A percentile compares a stretch with the other conserved stretches of the same genome.
These are phyloP conservation scores for Colletotrichum sp. DNA, from an alignment of 2,329 filamentous ascomycete genomes.

Conservation along the genomic window DNA sequence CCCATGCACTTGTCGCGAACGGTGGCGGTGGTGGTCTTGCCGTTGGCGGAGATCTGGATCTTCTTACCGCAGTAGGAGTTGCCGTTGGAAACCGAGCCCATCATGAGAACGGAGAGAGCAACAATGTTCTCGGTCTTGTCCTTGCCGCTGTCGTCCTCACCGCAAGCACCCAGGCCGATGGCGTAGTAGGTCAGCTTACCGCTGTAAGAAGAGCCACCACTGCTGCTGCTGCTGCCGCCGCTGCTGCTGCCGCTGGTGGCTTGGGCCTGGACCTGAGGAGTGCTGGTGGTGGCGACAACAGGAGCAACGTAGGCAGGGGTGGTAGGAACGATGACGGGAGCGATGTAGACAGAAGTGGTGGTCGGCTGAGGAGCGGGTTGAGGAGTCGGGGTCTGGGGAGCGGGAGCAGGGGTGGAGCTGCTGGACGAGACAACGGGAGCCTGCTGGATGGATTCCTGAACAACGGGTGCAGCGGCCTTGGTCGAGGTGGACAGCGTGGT, in stretches of 20 bases:
- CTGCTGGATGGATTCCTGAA: not conserved
- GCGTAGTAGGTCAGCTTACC: constrained; percentile 80
- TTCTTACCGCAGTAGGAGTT: constrained; percentile 75
- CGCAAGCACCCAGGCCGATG: constrained; percentile 73
- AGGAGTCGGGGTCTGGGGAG: constrained; percentile 28
- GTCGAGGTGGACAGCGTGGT: constrained; percentile 12
- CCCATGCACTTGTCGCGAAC: constrained; percentile 81
- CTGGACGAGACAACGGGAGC: not conserved
- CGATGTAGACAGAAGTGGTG: constrained; percentile 1
- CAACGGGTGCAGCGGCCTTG: not conserved
- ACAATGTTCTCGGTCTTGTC: constrained; percentile 66
- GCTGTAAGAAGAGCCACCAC: constrained; percentile 38
- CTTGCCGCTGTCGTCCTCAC: constrained; percentile 61
- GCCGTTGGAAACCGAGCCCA: constrained; percentile 67
- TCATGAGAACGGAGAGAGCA: constrained; percentile 69
- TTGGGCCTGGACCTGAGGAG: constrained; percentile 6
- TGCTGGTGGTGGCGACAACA: constrained; percentile 8
- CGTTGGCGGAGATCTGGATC: constrained; percentile 66
- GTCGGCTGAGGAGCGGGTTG: constrained; percentile 14
- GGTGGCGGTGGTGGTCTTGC: constrained; percentile 61
- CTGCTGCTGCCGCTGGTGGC: constrained; percentile 14
- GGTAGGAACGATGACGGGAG: not conserved
- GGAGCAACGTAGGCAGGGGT: not conserved
- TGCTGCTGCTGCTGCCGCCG: constrained; percentile 26
- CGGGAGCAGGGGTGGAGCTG: constrained; percentile 10